These are phyloP conservation scores for Penicillium paneum DNA, from an alignment of 2,329 filamentous ascomycete genomes.

Conservation along the genomic window DNA sequence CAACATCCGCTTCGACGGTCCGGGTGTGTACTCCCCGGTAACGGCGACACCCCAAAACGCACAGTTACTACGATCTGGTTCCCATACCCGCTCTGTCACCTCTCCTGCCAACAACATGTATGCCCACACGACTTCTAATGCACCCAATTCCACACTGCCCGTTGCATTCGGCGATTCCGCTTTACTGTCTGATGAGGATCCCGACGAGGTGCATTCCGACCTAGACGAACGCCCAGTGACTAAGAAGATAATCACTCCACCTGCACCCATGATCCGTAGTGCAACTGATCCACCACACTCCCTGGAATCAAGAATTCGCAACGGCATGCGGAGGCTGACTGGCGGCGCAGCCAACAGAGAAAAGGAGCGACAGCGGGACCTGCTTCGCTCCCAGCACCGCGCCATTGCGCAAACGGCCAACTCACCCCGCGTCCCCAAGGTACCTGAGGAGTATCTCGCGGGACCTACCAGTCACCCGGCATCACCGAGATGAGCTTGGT, in stretches of 20 bases:
- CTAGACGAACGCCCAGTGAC: conserved; percentile 63
- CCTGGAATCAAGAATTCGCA: conserved; percentile 45
- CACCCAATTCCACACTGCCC: conserved; percentile 48
- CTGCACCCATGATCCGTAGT: conserved; percentile 29
- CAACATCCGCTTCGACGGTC: conserved; percentile 51
- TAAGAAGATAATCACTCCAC: conserved; percentile 23
- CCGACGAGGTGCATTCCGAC: conserved; percentile 75
- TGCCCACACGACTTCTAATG: conserved; percentile 49
- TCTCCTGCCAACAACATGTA: conserved; percentile 63
- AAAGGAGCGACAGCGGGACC: conserved; percentile 46
- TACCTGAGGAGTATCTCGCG: conserved; percentile 47
- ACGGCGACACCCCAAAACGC: conserved; percentile 37
- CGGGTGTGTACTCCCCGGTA: conserved; percentile 48
- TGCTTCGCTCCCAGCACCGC: conserved; percentile 44
- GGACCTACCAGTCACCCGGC: conserved; percentile 37
- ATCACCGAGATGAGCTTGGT: conserved; percentile 28
- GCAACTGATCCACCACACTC: conserved; percentile 43
- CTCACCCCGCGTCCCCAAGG: conserved; percentile 47
- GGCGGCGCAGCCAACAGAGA: conserved; percentile 43
- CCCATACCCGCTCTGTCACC: conserved; percentile 81
- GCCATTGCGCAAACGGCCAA: conserved; percentile 38
- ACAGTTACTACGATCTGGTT: conserved; percentile 56
- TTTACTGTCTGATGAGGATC: conserved; percentile 73
- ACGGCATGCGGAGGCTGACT: conserved; percentile 48
- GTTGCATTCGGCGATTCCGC: conserved; percentile 52